Evolutionary conservation across 805 yeast genomes (phyloP).

Genomic region (Pichia nakasei): DNA sequence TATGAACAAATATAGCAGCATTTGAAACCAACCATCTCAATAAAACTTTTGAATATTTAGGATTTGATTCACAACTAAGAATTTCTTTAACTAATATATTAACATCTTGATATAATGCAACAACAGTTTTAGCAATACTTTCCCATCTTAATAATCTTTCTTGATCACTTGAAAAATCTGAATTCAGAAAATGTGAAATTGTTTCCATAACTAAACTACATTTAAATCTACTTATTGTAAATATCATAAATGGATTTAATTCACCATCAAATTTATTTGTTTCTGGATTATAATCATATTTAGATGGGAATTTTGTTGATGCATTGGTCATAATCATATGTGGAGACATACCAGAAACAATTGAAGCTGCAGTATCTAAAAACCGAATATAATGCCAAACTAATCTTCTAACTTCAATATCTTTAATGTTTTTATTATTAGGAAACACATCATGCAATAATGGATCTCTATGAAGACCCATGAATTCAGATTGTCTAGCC

Average conservation of each 20-base stretch:
- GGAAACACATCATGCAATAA: conserved; percentile 9
- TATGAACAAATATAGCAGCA: conserved; percentile 54
- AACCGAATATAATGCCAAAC: conserved; percentile 12
- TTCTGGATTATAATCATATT: conserved; percentile 7
- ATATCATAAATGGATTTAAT: conserved; percentile 11
- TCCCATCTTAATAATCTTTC: conserved; percentile 8
- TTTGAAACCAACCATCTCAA: conserved; percentile 80
- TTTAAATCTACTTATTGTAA: conserved; percentile 10
- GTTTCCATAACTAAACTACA: conserved; percentile 13
- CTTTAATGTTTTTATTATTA: conserved; percentile 4
- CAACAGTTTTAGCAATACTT: conserved; percentile 6
- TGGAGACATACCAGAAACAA: conserved; percentile 13
- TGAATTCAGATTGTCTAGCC: conserved; percentile 11
- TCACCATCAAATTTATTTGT: conserved; percentile 11
- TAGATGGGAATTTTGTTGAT: conserved; percentile 11
- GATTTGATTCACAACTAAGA: conserved; percentile 6
- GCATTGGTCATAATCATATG: conserved; percentile 15
- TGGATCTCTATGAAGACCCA: conserved; percentile 14
- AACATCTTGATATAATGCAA: conserved; percentile 10
- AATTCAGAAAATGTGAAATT: conserved; percentile 10
- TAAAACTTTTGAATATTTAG: conserved; percentile 44
- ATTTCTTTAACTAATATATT: conserved; percentile 7
- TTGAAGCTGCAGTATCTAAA: conserved; percentile 12
- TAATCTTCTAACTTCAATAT: conserved; percentile 9
- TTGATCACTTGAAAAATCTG: conserved; percentile 8